Conservation (phyloP, 2,329 filamentous ascomycete species). For the Hypoxylon sp. region DNA sequence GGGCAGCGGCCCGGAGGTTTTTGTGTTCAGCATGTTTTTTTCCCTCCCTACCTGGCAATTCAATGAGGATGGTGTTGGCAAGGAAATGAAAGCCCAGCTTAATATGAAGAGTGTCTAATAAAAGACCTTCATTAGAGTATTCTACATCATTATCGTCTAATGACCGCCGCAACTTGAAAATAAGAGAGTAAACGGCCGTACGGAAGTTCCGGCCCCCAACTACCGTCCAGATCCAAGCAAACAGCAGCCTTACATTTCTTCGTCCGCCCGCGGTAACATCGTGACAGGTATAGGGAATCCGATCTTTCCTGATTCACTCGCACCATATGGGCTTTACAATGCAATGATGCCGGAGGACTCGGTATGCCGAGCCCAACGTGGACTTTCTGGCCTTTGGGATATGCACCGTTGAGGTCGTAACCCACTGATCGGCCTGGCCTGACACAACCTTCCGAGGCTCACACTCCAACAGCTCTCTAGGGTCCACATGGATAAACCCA, state of each 20-base stretch:
- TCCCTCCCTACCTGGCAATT: neutral
- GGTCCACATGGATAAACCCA: slow-evolving; percentile 45
- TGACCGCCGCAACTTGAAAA: slow-evolving; percentile 1
- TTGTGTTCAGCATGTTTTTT: slow-evolving; percentile 1
- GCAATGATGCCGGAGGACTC: slow-evolving; percentile 33
- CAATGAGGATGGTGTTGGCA: neutral
- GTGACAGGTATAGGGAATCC: slow-evolving; percentile 6
- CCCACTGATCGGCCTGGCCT: slow-evolving; percentile 29
- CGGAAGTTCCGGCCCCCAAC: slow-evolving; percentile 23
- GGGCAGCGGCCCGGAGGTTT: slow-evolving; percentile 12
- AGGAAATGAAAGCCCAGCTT: neutral
- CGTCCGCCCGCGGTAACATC: slow-evolving; percentile 18
- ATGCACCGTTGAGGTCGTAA: slow-evolving; percentile 30
- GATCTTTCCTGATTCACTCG: slow-evolving; percentile 4
- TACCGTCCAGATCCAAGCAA: slow-evolving; percentile 8
- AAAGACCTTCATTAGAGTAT: slow-evolving; percentile 10
- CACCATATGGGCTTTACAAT: slow-evolving; percentile 12
- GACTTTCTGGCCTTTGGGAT: slow-evolving; percentile 19
- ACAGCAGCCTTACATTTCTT: slow-evolving; percentile 15
- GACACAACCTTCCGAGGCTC: slow-evolving; percentile 24
- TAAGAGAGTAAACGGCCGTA: slow-evolving; percentile 26
- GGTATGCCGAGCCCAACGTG: slow-evolving; percentile 35
- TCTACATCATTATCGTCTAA: slow-evolving; percentile 4
- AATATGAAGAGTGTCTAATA: slow-evolving; percentile 8
- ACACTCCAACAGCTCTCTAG: slow-evolving; percentile 35